Base-by-base conservation (phyloP, 2,329 filamentous ascomycete species). In the Fusarium abutilonis region DNA sequence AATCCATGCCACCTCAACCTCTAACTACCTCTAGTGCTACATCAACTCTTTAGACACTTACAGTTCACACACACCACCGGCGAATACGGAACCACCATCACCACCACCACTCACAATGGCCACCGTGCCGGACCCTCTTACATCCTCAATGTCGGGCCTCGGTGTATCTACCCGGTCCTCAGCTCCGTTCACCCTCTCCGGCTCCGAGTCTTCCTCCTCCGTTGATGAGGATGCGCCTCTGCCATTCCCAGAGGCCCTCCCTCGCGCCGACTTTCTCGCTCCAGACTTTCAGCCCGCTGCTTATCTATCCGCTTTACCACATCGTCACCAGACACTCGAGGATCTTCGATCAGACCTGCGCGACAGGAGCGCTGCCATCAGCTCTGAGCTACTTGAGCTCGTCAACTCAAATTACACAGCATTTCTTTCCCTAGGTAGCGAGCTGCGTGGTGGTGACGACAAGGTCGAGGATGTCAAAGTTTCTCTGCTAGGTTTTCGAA, bases 331-430 rank as follows among this genome's bases (percentile, higher is more conserved):
- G 76, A 97, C 94, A 1, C 90, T 99, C 43, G 93, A 97, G 74
- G 95, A 99, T 75, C 82, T 99, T 29, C 91, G 94, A 32, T 80
- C 89, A 6, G 96, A 99, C 72, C 82, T 99, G 14, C 89, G 93
- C 40, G 86, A 93, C 56, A 85, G 96, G 48, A 91, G 89, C 67
- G 86, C 91, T 67, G 84, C 89, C 17, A 88, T 99, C 60, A 91
- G 89, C 70, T 86, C 89, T 62, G 95, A 99, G 78, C 83, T 99
- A 3, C 83, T 99, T 15, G 94, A 97, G 77, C 86, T 99, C 8
- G 95, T 99, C 66, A 99, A 99, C 73, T 86, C 89, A 47, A 96
- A 99, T 76, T 98, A 99, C 74, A 89, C 92, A 43, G 90, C 94
- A 54, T 99, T 99, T 69, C 77, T 99, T 5, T 89, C 88, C 0